phyloP scores from a whole-genome alignment of 495 filamentous ascomycete genomes.

The Staphylotrichum longicolle region DNA sequence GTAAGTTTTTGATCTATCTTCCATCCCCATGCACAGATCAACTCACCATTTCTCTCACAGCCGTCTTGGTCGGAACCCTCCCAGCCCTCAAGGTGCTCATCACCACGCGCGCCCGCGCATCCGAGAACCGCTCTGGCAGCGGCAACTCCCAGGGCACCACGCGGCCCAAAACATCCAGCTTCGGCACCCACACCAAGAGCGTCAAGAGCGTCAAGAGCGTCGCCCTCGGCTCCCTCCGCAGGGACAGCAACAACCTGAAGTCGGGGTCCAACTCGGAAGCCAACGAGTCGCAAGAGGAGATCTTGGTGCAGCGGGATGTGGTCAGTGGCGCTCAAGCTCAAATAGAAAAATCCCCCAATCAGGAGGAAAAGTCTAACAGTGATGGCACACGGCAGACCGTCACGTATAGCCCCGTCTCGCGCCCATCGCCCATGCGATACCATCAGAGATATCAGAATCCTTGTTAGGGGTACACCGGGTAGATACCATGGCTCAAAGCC shows the following conservation, averaged over 20 bases:
- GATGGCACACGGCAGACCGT: too few species aligned
- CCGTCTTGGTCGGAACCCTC: conserved; percentile 49
- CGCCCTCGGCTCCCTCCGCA: conserved; percentile 7
- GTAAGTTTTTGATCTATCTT: conserved; percentile 22
- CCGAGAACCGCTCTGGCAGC: conserved; percentile 16
- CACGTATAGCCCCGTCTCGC: too few species aligned
- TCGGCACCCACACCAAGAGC: conserved; percentile 4
- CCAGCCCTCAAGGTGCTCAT: conserved; percentile 52
- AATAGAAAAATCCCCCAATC: too few species aligned
- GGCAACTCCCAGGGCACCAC: conserved; percentile 19
- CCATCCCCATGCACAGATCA: too few species aligned
- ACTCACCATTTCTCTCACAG: conserved; percentile 25
- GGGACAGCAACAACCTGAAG: conserved; percentile 1
- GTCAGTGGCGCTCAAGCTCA: neutral
- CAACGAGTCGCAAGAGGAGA: conserved; percentile 23
- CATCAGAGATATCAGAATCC: too few species aligned
- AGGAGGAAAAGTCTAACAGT: too few species aligned
- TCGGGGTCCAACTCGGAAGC: conserved; percentile 1
- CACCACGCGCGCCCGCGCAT: conserved; percentile 49
- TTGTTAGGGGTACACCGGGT: too few species aligned
- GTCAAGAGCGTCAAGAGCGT: conserved; percentile 10
- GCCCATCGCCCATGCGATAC: too few species aligned
- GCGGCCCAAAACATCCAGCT: conserved; percentile 16
- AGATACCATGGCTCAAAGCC: too few species aligned
- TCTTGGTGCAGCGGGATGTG: conserved; percentile 19